Base-by-base conservation (phyloP, 2,329 filamentous ascomycete genomes). In the Alternaria metachromatica region DNA sequence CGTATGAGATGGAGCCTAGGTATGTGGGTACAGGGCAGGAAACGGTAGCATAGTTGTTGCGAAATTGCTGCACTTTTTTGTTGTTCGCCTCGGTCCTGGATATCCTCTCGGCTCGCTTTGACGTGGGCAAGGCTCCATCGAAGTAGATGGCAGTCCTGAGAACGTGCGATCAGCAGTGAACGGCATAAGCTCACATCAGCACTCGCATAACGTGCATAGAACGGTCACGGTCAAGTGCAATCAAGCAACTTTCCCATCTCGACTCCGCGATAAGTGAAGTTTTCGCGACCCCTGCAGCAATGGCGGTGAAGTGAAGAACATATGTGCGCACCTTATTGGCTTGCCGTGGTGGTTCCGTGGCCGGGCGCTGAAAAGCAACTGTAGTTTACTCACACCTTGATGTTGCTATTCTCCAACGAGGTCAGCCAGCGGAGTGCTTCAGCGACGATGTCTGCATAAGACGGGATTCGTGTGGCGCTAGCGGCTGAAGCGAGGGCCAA, bases 51-150 rank as follows among this genome's bases (percentile, higher is more conserved):
- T 75, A 72, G 37, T 58, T 71, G 43, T 79, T 15, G 62, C 85
- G 84, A 50, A 86, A 83, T 3, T 80, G 78, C 43, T 85, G 84
- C 21, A 94, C 80, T 21, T 87, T 84, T 5, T 81, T 80, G 8
- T 90, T 87, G 21, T 84, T 87, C 20, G 83, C 84, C 54, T 88
- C 82, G 37, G 92, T 83, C 33, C 93, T 86, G 10, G 85, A 78
- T 55, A 89, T 80, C 5, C 93, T 87, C 7, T 88, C 87, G 0
- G 81, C 76, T 33, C 85, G 84, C 76, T 97, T 97, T 5, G 83
- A 79, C 0, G 77, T 62, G 0, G 95, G 95, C 1, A 98, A 84
- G 60, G 88, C 90, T 13, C 94, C 94, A 78, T 98, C 95, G 72
- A 98, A 97, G 76, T 91, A 94, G 57, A 97, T 91, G 50, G 85